phyloP scores from a whole-genome alignment of 257 asterid genomes.

The Przewalskia tangutica region DNA sequence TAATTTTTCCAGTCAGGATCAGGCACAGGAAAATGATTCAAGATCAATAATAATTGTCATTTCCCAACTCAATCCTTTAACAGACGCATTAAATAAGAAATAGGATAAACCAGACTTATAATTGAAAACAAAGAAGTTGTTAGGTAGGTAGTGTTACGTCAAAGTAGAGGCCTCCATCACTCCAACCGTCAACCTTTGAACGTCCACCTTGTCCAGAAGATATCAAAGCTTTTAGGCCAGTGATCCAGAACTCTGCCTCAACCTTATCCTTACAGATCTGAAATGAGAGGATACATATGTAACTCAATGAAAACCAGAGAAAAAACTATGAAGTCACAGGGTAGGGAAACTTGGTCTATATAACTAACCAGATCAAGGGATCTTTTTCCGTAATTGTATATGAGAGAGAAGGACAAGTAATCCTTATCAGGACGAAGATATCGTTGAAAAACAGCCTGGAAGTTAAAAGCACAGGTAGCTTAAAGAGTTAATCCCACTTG shows the following conservation, averaged over 20 bases:
- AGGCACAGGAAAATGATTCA: background rate
- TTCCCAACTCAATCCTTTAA: background rate
- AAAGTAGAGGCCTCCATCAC: slow-evolving; percentile 74
- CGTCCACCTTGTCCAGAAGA: slow-evolving; percentile 75
- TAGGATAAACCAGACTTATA: background rate
- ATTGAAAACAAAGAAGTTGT: slow-evolving; percentile 4
- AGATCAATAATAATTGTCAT: background rate
- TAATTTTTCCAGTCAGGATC: background rate
- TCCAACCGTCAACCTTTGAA: slow-evolving; percentile 93
- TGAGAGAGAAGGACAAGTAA: slow-evolving; percentile 82
- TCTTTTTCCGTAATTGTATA: slow-evolving; percentile 82
- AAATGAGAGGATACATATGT: slow-evolving; percentile 2
- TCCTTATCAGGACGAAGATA: slow-evolving; percentile 86
- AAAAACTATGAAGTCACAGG: background rate
- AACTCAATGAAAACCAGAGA: slow-evolving; percentile 6
- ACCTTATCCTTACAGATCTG: slow-evolving; percentile 91
- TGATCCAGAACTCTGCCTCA: slow-evolving; percentile 93
- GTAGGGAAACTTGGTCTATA: background rate
- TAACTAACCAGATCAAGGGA: slow-evolving; percentile 91
- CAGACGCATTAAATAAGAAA: background rate
- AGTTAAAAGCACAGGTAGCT: background rate
- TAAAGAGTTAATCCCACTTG: background rate
- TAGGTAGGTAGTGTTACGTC: slow-evolving; percentile 41
- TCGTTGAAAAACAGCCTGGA: slow-evolving; percentile 87
- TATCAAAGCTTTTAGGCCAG: slow-evolving; percentile 73